phyloP scores from a whole-genome alignment of 1,284 basidiomycete genomes.

The Sporisorium reilianum region DNA sequence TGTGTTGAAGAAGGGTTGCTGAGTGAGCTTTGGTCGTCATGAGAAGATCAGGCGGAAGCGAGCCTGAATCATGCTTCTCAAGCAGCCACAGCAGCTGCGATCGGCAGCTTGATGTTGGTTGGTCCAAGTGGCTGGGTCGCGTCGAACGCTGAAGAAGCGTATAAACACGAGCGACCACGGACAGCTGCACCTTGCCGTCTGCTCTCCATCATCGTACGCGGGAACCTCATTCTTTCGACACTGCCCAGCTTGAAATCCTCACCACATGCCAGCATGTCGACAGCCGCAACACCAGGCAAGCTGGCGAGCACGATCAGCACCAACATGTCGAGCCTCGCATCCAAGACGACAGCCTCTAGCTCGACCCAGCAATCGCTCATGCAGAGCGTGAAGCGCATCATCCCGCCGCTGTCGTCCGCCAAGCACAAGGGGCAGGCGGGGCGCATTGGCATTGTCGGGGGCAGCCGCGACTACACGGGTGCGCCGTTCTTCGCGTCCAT shows the following conservation, averaged over 20 bases:
- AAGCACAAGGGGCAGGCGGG: conserved; percentile 97
- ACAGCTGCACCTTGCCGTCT: not conserved
- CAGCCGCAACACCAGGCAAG: conserved; percentile 21
- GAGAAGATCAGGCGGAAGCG: not conserved
- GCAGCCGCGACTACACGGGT: conserved; percentile 92
- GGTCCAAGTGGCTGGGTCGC: too few species aligned
- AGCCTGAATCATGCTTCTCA: conserved; percentile 13
- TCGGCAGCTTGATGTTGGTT: not conserved
- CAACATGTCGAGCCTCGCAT: conserved; percentile 20
- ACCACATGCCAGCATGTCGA: conserved; percentile 23
- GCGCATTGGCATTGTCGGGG: conserved; percentile 92
- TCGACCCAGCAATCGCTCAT: conserved; percentile 26
- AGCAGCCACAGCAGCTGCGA: not conserved
- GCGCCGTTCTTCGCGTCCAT: conserved; percentile 81
- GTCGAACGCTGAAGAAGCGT: too few species aligned
- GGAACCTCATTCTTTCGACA: not conserved
- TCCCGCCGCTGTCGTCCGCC: conserved; percentile 84
- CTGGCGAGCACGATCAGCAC: conserved; percentile 13
- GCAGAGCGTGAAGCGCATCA: conserved; percentile 76
- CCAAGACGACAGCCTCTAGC: conserved; percentile 8
- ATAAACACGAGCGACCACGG: not conserved
- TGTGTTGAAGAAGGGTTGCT: conserved; percentile 5
- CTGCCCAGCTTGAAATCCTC: not conserved
- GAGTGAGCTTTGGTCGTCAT: conserved; percentile 23
- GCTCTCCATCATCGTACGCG: not conserved